Evolutionary conservation across 2,329 filamentous ascomycete species (phyloP).

Genomic region (Verticillium albo-atrum): DNA sequence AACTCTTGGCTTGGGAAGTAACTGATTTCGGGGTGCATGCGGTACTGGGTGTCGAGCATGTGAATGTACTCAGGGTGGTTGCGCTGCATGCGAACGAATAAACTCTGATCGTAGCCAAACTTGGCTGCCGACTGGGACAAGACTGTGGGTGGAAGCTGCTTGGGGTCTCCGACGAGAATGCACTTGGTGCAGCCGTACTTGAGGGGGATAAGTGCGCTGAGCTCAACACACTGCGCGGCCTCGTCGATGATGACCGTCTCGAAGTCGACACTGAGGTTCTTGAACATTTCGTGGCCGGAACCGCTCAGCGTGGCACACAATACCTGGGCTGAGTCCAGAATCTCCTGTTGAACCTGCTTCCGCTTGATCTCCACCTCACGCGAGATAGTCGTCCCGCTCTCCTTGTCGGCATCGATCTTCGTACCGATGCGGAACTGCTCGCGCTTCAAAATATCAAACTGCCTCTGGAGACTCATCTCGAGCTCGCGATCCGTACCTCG

Average conservation of each 20-base stretch:
- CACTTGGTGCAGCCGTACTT: conserved; percentile 98
- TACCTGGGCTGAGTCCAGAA: conserved; percentile 86
- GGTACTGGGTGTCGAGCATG: conserved; percentile 94
- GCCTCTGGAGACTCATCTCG: conserved; percentile 54
- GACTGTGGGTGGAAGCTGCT: conserved; percentile 93
- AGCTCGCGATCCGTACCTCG: conserved; percentile 38
- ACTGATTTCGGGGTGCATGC: conserved; percentile 98
- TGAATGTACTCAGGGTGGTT: conserved; percentile 87
- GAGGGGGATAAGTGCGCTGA: conserved; percentile 91
- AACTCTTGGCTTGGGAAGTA: conserved; percentile 85
- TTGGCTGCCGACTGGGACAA: conserved; percentile 87
- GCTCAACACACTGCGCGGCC: conserved; percentile 94
- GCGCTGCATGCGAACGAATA: conserved; percentile 97
- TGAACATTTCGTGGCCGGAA: conserved; percentile 96
- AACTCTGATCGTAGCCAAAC: conserved; percentile 94
- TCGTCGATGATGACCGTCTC: conserved; percentile 98
- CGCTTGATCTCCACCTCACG: conserved; percentile 84
- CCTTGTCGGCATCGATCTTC: conserved; percentile 82
- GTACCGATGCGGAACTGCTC: conserved; percentile 70
- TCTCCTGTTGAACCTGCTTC: conserved; percentile 81
- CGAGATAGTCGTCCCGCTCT: conserved; percentile 74
- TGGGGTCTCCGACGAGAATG: conserved; percentile 94
- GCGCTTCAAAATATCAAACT: conserved; percentile 74
- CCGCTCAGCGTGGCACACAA: conserved; percentile 94
- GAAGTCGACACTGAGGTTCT: conserved; percentile 89